These are phyloP conservation scores for Funneliformis caledonium DNA, from an alignment of 371 early-diverging fungal species.

Conservation along the genomic window DNA sequence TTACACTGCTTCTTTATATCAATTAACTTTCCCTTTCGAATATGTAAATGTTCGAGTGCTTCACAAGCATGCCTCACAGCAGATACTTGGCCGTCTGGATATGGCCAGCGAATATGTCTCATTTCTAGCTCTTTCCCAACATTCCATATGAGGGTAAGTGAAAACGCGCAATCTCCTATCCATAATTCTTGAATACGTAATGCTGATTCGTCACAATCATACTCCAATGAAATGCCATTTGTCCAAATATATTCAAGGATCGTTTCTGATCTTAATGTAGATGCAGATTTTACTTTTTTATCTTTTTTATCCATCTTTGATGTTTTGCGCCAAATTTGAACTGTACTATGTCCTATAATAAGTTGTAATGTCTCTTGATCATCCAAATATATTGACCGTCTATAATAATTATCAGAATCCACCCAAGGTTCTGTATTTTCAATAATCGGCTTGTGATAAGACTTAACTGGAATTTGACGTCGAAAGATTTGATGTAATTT, in stretches of 20 bases:
- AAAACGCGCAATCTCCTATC: background rate
- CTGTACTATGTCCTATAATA: background rate
- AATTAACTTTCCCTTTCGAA: background rate
- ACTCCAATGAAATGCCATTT: background rate
- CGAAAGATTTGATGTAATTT: background rate
- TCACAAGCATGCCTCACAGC: background rate
- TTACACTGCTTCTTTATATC: background rate
- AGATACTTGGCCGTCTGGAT: background rate
- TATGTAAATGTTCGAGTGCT: background rate
- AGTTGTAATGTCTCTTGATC: background rate
- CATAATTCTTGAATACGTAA: background rate
- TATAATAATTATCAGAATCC: background rate
- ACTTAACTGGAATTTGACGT: background rate
- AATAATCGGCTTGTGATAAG: background rate
- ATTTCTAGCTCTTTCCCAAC: too few species aligned
- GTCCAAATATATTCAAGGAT: background rate
- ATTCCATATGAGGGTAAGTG: background rate
- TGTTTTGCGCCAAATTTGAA: background rate
- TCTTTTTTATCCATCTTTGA: background rate
- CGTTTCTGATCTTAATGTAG: background rate
- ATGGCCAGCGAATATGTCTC: background rate
- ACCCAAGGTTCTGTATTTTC: background rate
- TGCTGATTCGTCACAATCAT: background rate
- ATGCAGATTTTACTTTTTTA: background rate
- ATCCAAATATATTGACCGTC: background rate